These are phyloP conservation scores for Thielaviopsis musarum DNA, from an alignment of 2,329 filamentous ascomycete genomes.

Conservation along the genomic window DNA sequence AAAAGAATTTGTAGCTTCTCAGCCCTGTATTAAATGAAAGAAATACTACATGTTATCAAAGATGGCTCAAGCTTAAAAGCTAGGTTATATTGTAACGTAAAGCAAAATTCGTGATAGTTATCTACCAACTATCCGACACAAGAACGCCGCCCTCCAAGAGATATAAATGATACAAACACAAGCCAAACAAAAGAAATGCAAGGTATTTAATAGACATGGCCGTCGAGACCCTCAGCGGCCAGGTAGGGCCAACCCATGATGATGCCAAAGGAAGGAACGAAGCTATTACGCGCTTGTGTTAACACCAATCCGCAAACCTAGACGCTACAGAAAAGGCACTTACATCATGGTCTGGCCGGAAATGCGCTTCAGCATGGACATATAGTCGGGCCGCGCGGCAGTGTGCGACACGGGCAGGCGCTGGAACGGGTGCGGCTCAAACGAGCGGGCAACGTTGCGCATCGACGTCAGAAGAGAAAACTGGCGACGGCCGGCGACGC, in stretches of 20 bases:
- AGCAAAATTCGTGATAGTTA: background rate
- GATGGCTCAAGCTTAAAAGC: background rate
- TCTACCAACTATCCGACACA: background rate
- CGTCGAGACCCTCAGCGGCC: slow-evolving; percentile 18
- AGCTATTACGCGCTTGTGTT: slow-evolving; percentile 16
- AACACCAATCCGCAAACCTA: background rate
- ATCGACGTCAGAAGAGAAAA: slow-evolving; percentile 21
- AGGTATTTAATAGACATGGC: slow-evolving; percentile 15
- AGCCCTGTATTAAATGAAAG: too few species aligned
- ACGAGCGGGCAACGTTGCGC: slow-evolving; percentile 19
- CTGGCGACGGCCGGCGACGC: slow-evolving; percentile 18
- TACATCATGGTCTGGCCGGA: slow-evolving; percentile 20
- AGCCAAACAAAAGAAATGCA: background rate
- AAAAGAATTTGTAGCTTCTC: too few species aligned
- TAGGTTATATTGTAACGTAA: background rate
- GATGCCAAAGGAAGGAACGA: slow-evolving; percentile 20
- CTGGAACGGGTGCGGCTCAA: slow-evolving; percentile 23
- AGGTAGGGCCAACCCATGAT: slow-evolving; percentile 22
- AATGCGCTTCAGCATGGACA: slow-evolving; percentile 18
- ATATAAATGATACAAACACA: background rate
- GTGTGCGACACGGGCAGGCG: slow-evolving; percentile 18
- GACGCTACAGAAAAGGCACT: slow-evolving; percentile 13
- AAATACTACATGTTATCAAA: too few species aligned
- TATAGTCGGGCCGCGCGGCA: slow-evolving; percentile 19
- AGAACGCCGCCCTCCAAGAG: background rate